These are phyloP conservation scores for Aspergillus coremiiformis DNA, from an alignment of 495 filamentous ascomycete genomes.

Conservation along the genomic window DNA sequence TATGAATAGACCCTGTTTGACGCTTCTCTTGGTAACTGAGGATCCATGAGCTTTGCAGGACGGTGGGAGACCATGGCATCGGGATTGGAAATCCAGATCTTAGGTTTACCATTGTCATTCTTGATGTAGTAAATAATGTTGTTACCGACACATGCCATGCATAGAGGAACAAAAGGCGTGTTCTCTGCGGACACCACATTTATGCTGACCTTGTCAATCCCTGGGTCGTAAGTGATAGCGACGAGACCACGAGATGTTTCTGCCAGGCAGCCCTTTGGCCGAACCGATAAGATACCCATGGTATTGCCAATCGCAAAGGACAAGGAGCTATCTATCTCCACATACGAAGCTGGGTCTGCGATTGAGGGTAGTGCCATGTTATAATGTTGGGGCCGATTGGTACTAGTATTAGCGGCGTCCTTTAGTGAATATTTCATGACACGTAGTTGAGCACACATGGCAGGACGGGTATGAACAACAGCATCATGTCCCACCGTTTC, in stretches of 20 bases:
- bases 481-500: neutral
- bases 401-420: neutral
- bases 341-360: neutral
- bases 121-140: slow-evolving; percentile 17
- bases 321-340: neutral
- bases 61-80: slow-evolving; percentile 5
- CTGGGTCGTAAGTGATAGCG: slow-evolving; percentile 6
- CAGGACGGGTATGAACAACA: neutral
- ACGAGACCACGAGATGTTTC: neutral
- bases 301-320: neutral
- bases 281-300: slow-evolving; percentile 9
- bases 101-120: slow-evolving; percentile 14
- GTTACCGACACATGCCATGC: slow-evolving; percentile 9
- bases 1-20: slow-evolving; percentile 4
- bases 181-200: slow-evolving; percentile 4
- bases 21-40: slow-evolving; percentile 8
- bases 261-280: neutral
- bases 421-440: slow-evolving; percentile 10
- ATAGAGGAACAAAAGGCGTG: slow-evolving; percentile 1
- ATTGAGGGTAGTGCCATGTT: neutral
- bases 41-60: slow-evolving; percentile 7
- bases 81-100: slow-evolving; percentile 18
- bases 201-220: slow-evolving; percentile 3
- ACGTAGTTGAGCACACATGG: slow-evolving; percentile 1
- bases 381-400: neutral